phyloP scores from a whole-genome alignment of 1,139 yeast genomes.

The Ashbya aceris region DNA sequence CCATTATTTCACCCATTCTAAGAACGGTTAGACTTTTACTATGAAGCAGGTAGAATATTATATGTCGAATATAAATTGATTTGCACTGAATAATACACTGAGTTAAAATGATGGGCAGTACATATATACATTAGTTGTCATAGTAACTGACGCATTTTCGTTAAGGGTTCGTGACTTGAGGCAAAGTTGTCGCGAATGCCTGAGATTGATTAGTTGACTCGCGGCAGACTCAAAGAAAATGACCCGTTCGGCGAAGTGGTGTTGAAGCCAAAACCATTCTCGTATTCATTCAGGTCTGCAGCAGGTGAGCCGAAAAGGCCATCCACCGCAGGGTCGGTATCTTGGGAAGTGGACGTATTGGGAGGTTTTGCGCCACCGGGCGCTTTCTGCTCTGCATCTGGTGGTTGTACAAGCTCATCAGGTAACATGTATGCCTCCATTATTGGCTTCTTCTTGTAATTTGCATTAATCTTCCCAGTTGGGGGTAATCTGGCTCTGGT shows the following conservation, averaged over 20 bases:
- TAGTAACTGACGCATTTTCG: too few species aligned
- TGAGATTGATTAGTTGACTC: slow-evolving; percentile 4
- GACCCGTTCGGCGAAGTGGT: slow-evolving; percentile 8
- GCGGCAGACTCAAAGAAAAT: slow-evolving; percentile 10
- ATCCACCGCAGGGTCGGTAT: slow-evolving; percentile 4
- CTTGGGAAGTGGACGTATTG: slow-evolving; percentile 2
- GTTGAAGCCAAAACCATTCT: slow-evolving; percentile 5
- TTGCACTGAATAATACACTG: too few species aligned
- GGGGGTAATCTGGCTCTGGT: slow-evolving; percentile 87
- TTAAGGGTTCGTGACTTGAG: too few species aligned
- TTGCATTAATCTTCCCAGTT: slow-evolving; percentile 68
- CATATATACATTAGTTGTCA: too few species aligned
- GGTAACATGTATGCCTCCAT: slow-evolving; percentile 44
- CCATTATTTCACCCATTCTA: too few species aligned
- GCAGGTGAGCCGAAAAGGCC: slow-evolving; percentile 6
- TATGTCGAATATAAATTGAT: too few species aligned
- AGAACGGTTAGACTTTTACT: too few species aligned
- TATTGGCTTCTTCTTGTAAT: slow-evolving; percentile 54
- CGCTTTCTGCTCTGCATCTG: not conserved
- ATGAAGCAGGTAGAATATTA: too few species aligned
- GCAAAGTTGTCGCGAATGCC: too few species aligned
- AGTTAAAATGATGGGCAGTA: too few species aligned
- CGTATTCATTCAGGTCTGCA: slow-evolving; percentile 1
- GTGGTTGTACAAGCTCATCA: slow-evolving; percentile 18
- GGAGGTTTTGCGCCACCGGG: not conserved